Evolutionary conservation across 345 rosid genomes (phyloP).

Genomic region (Lepidium africanum): DNA sequence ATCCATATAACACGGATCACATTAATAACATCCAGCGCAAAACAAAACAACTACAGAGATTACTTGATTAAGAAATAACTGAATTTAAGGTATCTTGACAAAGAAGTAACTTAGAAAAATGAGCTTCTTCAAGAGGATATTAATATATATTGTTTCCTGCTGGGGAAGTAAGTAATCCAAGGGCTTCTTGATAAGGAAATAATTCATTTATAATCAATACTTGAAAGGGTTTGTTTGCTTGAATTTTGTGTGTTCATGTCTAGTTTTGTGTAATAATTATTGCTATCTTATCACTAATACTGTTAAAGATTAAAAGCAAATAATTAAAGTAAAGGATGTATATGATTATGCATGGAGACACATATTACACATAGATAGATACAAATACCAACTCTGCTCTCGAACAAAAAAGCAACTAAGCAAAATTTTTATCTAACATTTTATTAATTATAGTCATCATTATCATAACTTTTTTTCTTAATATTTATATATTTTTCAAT

Average conservation of each 20-base stretch:
- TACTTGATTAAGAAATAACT: no score
- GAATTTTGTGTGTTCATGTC: not conserved
- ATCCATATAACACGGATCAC: not conserved
- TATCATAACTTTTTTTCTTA: not conserved
- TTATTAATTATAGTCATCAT: slow-evolving; percentile 17
- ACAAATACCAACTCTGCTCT: slow-evolving; percentile 10
- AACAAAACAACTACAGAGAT: not conserved
- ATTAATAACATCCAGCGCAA: not conserved
- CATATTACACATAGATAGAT: slow-evolving; percentile 11
- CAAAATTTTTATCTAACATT: slow-evolving; percentile 19
- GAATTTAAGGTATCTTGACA: no score
- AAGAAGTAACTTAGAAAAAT: no score
- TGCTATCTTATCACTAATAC: not conserved
- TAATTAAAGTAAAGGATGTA: not conserved
- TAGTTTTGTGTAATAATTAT: not conserved
- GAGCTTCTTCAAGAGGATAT: no score
- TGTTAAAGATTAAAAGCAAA: not conserved
- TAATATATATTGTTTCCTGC: no score
- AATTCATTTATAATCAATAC: no score
- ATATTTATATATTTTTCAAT: not conserved
- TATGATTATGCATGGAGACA: slow-evolving; percentile 25
- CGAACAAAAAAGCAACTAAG: not conserved
- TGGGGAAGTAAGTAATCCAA: no score
- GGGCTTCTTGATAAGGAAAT: no score
- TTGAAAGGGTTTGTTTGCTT: no score